Base-by-base conservation (phyloP, 2,329 filamentous ascomycete genomes). In the Hypoxylon sp. region DNA sequence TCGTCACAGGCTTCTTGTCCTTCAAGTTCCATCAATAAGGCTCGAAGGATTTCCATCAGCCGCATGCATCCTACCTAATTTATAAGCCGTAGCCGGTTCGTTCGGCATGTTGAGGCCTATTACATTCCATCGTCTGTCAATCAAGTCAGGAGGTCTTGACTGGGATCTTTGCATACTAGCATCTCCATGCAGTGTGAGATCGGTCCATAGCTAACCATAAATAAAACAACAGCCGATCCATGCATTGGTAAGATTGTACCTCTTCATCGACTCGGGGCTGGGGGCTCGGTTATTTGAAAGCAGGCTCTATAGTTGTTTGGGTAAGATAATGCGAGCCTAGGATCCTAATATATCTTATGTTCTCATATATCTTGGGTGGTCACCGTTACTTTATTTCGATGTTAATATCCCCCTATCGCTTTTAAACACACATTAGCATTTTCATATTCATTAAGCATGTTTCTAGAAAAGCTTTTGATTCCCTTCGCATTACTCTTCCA, bases 391-490 rank as follows among this genome's bases (percentile, higher is more conserved):
- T 31, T 48, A n/a, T 22, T n/a, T 30, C n/a, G 7, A 22, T 20
- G 40, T 22, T 40, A n/a, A 37, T 17, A 17, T 14, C 25, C 13
- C 27, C 17, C 50, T 8, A 13, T 27, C 27, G 25, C 40, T 7
- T 22, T 11, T 7, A 40, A 37, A 25, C 31, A 7, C 11, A 5
- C 25, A 4, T 49, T 25, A 4, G 31, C 20, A 11, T 17, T 40
- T 30, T 49, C 13, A 40, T 25, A 30, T 25, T 20, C 14, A 3
- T 35, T 42, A 6, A 56, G 3, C 2, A 71, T 64, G 69, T 44
- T 69, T 31, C 25, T 46, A n/a, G 50, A 61, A 37, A n/a, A 10
- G 11, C n/a, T 61, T 33, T 64, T 53, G 14, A 8, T 56, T 49
- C 44, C 53, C 55, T 51, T 35, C 22, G 42, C 25, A 22, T 44